Conservation (phyloP, 352 stramenopile species). For the Phytophthora fragariae region DNA sequence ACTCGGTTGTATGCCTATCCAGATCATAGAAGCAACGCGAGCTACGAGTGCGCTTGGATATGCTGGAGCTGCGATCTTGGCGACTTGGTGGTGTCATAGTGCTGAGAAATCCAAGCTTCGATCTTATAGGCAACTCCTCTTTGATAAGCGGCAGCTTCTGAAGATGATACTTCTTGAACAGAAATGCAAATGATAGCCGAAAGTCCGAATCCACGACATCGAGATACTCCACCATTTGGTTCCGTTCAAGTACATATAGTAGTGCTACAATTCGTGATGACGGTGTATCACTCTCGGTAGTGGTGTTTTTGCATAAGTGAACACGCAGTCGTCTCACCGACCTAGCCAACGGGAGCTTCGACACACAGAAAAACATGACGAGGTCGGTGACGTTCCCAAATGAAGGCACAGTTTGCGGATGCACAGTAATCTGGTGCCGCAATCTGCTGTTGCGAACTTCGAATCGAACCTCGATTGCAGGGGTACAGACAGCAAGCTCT, state of each 20-base stretch:
- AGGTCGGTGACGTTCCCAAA: neutral
- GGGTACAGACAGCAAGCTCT: slow-evolving; percentile 2
- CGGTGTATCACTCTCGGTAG: neutral
- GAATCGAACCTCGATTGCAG: slow-evolving; percentile 4
- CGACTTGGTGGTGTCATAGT: neutral
- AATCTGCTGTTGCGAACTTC: neutral
- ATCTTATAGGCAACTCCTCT: neutral
- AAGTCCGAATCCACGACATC: neutral
- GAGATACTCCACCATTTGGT: neutral
- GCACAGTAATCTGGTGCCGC: neutral
- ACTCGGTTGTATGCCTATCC: neutral
- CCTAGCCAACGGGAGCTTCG: neutral
- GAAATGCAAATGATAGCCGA: neutral
- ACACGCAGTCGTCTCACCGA: neutral
- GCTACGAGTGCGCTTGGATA: neutral
- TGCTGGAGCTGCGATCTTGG: neutral
- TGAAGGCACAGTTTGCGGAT: neutral
- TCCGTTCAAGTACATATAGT: neutral
- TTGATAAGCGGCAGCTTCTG: neutral
- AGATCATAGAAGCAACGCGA: neutral
- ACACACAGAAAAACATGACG: neutral
- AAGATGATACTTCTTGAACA: neutral
- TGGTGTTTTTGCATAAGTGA: neutral
- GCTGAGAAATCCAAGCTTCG: neutral
- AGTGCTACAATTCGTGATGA: neutral